Base-by-base conservation (phyloP, 495 filamentous ascomycete genomes). In the Aspergillus leporis region DNA sequence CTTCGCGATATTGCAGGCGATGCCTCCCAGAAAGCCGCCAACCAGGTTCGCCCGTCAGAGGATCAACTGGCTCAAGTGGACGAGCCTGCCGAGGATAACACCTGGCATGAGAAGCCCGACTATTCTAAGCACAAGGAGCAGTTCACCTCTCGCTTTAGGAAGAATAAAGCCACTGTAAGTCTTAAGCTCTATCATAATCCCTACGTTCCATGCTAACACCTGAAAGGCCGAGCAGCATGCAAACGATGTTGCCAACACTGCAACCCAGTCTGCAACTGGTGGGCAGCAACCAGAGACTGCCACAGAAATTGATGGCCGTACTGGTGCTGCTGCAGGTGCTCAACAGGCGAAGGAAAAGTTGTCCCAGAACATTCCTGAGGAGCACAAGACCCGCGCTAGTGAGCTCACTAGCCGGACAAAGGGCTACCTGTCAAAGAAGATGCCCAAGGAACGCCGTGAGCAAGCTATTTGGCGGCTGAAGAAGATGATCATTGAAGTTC, bases 401-500 rank as follows among this genome's bases (percentile, higher is more conserved):
- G 71, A 77, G 55, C 53, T 61, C 21, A 59, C 65, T 40, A 60
- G 85, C 30, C 82, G 82, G 48, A 80, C 85, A 25, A 85, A 81
- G 67, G 83, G 88, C 55, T 98, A 97, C 66, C 70, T 97, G 23
- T 78, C 80, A 16, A 80, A 85, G 52, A 98, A 97, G 80, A 79
- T 98, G 71, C 93, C 94, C 0, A 79, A 93, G 78, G 93, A 98
- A 75, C 92, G 95, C 58, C 92, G 93, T 30, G 92, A 98, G 3
- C 93, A 96, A 78, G 86, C 86, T 23, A 85, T 97, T 65, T 97
- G 86, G 83, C 90, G 94, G 49, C 72, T 98, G 57, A 98, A 97
- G 85, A 98, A 97, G 84, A 96, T 98, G 90, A 76, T 98, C 25
- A 81, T 97, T 55, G 94, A 98, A 79, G 89, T 96, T 56, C 94